Percentiles rank a stretch among this genome's conserved stretches.
Conservation (phyloP, 164 flowering plant genomes). For the Malania oleifera region DNA sequence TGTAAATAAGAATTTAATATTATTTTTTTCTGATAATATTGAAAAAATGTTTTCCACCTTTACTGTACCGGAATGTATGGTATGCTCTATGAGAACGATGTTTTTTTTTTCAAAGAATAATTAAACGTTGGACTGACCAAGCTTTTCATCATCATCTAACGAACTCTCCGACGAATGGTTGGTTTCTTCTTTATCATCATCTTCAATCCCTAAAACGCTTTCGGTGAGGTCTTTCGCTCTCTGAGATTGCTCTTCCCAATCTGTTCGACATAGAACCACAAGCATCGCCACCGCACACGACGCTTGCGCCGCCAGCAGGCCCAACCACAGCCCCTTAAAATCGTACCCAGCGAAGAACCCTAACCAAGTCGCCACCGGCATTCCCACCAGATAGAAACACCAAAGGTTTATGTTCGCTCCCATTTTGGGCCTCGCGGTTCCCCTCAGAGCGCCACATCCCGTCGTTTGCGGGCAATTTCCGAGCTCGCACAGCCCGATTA, state of each 20-base stretch:
- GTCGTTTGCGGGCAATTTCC: slow-evolving; percentile 84
- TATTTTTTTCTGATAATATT: no score
- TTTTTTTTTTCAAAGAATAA: no score
- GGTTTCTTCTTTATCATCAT: slow-evolving; percentile 7
- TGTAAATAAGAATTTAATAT: no score
- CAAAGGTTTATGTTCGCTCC: slow-evolving; percentile 71
- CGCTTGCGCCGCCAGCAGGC: slow-evolving; percentile 59
- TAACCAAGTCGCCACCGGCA: slow-evolving; percentile 64
- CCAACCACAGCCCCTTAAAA: slow-evolving; percentile 66
- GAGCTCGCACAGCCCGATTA: slow-evolving; percentile 77
- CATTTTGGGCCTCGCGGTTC: slow-evolving; percentile 56
- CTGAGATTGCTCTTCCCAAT: slow-evolving; percentile 50
- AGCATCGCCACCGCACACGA: slow-evolving; percentile 58
- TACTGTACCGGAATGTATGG: no score
- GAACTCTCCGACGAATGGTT: slow-evolving; percentile 1
- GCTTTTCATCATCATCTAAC: slow-evolving; percentile 1
- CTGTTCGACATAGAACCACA: slow-evolving; percentile 39
- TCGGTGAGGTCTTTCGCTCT: slow-evolving; percentile 50
- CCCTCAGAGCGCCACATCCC: slow-evolving; percentile 69
- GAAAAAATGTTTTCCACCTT: no score
- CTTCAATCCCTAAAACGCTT: slow-evolving; percentile 5
- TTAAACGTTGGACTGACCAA: slow-evolving; percentile 8
- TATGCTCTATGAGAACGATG: no score
- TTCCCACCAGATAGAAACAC: slow-evolving; percentile 69
- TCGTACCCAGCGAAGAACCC: slow-evolving; percentile 42